A percentile compares a stretch with the other conserved stretches of the same genome.
Conservation (phyloP, 257 asterid genomes). For the Solanum medicagineum region DNA sequence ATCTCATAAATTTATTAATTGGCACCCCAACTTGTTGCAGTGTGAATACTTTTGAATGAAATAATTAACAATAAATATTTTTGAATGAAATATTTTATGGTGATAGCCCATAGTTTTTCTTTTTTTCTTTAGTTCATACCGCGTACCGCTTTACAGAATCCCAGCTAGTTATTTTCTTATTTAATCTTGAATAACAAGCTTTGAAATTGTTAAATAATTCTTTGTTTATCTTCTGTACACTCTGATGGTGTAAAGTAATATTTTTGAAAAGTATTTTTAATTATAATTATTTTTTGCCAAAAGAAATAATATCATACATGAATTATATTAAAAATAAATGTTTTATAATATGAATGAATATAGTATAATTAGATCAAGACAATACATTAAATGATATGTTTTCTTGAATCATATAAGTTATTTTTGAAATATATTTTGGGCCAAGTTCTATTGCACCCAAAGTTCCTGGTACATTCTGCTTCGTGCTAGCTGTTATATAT, state of each 20-base stretch:
- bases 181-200: too few relatives aligned
- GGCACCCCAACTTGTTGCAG: background rate
- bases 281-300: background rate
- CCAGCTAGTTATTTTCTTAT: background rate
- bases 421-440: background rate
- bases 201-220: background rate
- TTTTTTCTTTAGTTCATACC: background rate
- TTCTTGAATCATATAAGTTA: background rate
- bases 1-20: background rate
- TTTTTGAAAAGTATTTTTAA: too few relatives aligned
- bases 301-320: background rate
- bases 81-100: background rate
- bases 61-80: background rate
- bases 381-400: background rate
- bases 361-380: background rate
- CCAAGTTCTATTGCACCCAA: background rate
- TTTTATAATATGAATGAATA: background rate
- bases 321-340: background rate
- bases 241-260: too few relatives aligned
- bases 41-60: background rate
- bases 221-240: background rate
- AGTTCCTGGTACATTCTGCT: background rate
- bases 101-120: background rate
- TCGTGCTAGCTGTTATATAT: background rate
- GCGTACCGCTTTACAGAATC: background rate